phyloP scores from a whole-genome alignment of 208 protist genomes.

The Crithidia mellificae region DNA sequence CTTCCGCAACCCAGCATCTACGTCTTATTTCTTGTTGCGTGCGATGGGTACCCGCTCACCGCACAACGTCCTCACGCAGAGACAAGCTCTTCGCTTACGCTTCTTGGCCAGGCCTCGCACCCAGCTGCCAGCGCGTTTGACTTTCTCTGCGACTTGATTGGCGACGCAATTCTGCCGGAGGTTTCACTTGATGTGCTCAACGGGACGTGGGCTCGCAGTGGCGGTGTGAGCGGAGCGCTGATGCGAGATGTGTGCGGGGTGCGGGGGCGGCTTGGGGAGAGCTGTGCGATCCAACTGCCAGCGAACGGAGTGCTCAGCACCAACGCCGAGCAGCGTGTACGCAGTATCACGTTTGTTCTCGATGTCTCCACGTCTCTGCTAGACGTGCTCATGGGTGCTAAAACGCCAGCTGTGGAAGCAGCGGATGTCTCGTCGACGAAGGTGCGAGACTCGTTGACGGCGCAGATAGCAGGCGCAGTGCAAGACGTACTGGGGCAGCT shows the following conservation, averaged over 20 bases:
- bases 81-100: neutral
- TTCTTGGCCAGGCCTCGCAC: neutral
- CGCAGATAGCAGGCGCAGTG: slow-evolving; percentile 45
- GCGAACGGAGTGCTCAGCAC: neutral
- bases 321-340: neutral
- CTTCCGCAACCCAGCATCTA: neutral
- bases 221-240: neutral
- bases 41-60: slow-evolving; percentile 17
- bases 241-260: slow-evolving; percentile 17
- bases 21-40: slow-evolving; percentile 18
- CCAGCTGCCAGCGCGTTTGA: slow-evolving; percentile 10
- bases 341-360: slow-evolving; percentile 39
- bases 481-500: slow-evolving; percentile 43
- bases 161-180: slow-evolving; percentile 26
- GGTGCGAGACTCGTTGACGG: neutral
- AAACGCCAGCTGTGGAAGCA: neutral
- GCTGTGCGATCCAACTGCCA: slow-evolving; percentile 17
- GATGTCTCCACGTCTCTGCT: slow-evolving; percentile 32
- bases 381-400: neutral
- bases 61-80: neutral
- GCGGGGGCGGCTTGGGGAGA: slow-evolving; percentile 30
- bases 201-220: slow-evolving; percentile 12
- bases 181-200: slow-evolving; percentile 28
- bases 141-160: slow-evolving; percentile 25
- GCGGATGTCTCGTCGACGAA: neutral